Evolutionary conservation across 768 basidiomycete species (phyloP).

Genomic region (Cyathus striatus): DNA sequence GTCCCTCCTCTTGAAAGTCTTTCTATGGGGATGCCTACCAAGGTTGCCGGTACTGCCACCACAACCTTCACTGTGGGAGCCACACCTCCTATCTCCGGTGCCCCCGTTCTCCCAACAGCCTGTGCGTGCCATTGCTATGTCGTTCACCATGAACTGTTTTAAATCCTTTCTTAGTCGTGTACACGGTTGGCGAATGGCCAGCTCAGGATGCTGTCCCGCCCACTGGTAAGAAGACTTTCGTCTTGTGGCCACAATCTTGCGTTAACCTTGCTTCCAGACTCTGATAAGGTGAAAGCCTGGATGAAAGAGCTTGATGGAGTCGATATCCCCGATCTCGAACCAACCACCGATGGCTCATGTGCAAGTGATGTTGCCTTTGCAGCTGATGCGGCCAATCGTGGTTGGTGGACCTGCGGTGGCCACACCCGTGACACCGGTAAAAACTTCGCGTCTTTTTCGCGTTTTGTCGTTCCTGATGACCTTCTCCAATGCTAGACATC

Average conservation of each 20-base stretch:
- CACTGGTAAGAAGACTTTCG: conserved; percentile 38
- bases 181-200: conserved; percentile 52
- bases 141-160: neutral
- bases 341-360: conserved; percentile 70
- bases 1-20: conserved; percentile 58
- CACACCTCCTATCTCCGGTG: conserved; percentile 58
- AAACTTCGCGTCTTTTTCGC: too few relatives aligned
- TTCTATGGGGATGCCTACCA: conserved; percentile 58
- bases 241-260: neutral
- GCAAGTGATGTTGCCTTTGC: conserved; percentile 49
- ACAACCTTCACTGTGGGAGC: conserved; percentile 57
- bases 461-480: neutral
- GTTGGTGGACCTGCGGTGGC: conserved; percentile 93
- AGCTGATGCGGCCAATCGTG: conserved; percentile 52
- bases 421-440: conserved; percentile 47
- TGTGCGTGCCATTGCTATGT: conserved; percentile 34
- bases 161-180: conserved; percentile 33
- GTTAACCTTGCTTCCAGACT: conserved; percentile 12
- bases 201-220: conserved; percentile 53
- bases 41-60: conserved; percentile 41
- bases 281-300: conserved; percentile 66
- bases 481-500: conserved; percentile 39
- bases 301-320: conserved; percentile 70
- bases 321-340: conserved; percentile 59
- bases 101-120: conserved; percentile 58